Evolutionary conservation across 1,139 yeast genomes (phyloP).

Genomic region (Candida neerlandica): DNA sequence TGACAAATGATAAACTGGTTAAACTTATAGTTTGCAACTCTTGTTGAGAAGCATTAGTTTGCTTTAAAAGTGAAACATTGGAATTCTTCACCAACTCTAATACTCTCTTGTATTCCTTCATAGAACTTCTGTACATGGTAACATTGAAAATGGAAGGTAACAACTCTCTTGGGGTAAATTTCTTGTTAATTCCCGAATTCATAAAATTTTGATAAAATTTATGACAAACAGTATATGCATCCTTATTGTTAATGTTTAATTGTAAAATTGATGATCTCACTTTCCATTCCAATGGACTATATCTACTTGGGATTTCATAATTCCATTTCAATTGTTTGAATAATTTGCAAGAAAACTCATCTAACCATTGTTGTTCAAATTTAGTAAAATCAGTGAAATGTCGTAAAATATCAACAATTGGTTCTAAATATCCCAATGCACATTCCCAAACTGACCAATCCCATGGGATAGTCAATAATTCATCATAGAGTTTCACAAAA

Average conservation of each 20-base stretch:
- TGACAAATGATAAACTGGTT: constrained; percentile 52
- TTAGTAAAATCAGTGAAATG: constrained; percentile 29
- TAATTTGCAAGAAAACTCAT: constrained; percentile 20
- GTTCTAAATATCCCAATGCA: constrained; percentile 36
- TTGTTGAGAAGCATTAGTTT: constrained; percentile 30
- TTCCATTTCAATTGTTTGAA: constrained; percentile 28
- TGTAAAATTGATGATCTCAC: constrained; percentile 45
- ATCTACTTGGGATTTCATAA: background rate
- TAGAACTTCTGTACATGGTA: constrained; percentile 33
- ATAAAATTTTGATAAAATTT: constrained; percentile 45
- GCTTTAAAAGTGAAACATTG: constrained; percentile 34
- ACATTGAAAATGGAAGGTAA: constrained; percentile 36
- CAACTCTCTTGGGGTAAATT: constrained; percentile 52
- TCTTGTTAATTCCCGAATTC: constrained; percentile 48
- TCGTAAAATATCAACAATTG: constrained; percentile 29
- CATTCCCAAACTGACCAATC: constrained; percentile 31
- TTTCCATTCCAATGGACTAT: constrained; percentile 34
- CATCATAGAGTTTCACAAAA: constrained; percentile 31
- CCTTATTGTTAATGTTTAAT: constrained; percentile 30
- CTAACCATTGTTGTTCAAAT: constrained; percentile 27
- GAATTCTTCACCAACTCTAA: constrained; percentile 54
- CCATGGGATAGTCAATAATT: constrained; percentile 22
- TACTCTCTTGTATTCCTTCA: constrained; percentile 60
- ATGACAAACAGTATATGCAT: constrained; percentile 35
- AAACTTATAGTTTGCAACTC: constrained; percentile 57